Evolutionary conservation across 2,329 filamentous ascomycete genomes (phyloP).

Genomic region (Whalleya microplaca): DNA sequence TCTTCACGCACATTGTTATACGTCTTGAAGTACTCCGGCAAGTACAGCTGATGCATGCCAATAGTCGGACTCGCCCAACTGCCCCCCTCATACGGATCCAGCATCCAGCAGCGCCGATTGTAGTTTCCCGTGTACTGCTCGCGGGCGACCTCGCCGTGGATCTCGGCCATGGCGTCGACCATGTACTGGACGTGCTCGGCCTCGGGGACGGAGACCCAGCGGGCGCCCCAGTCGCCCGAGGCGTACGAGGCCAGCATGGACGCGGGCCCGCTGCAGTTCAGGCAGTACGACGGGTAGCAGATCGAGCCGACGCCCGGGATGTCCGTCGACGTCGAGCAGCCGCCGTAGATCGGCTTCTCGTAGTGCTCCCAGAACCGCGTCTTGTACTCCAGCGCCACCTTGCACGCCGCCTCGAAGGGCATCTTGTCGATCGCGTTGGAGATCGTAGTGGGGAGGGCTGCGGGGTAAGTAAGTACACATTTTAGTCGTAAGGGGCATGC

Average conservation of each 20-base stretch:
- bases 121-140: slow-evolving; percentile 69
- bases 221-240: slow-evolving; percentile 45
- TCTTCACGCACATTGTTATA: slow-evolving; percentile 55
- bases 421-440: slow-evolving; percentile 52
- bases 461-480: not conserved
- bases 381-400: slow-evolving; percentile 69
- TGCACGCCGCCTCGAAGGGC: slow-evolving; percentile 52
- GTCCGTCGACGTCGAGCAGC: slow-evolving; percentile 60
- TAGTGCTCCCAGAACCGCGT: slow-evolving; percentile 64
- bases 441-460: slow-evolving; percentile 45
- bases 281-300: slow-evolving; percentile 69
- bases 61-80: slow-evolving; percentile 64
- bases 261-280: slow-evolving; percentile 66
- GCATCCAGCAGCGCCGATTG: slow-evolving; percentile 67
- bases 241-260: slow-evolving; percentile 65
- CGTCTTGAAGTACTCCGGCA: slow-evolving; percentile 74
- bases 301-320: slow-evolving; percentile 64
- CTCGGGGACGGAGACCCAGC: slow-evolving; percentile 53
- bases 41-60: slow-evolving; percentile 70
- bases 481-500: too few species aligned
- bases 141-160: slow-evolving; percentile 63
- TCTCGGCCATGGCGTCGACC: slow-evolving; percentile 67
- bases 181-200: slow-evolving; percentile 65
- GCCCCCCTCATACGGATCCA: slow-evolving; percentile 63
- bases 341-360: slow-evolving; percentile 62